Base-by-base conservation (phyloP, 2,329 filamentous ascomycete species). In the Phyllosticta ampelicida region DNA sequence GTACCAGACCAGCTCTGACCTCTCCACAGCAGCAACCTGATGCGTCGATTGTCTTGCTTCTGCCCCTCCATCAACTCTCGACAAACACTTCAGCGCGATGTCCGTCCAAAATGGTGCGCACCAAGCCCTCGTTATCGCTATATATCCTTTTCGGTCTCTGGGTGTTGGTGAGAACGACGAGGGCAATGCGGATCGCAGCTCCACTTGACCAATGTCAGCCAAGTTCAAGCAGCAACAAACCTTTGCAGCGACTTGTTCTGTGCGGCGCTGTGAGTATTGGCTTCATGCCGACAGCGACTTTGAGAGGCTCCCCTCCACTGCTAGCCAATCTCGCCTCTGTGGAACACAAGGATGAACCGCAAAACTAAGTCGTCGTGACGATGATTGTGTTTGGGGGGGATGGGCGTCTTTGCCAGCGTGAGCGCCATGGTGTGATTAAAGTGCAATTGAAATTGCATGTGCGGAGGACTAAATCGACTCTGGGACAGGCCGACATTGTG, bases 231-330 rank as follows among this genome's bases (percentile, higher is more conserved):
- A 2, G 67, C 68, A 1, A 64, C 71, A 29, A 72, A 72, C 53
- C 72, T 72, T 19, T 59, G 65, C 16, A 69, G 67, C 0, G 70
- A 73, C 36, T 72, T 69, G 70, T 68, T 68, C 52, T 70, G 65
- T 19, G 69, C 70, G 0, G 56, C 71, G 3, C 62, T 71, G 63
- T 68, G 51, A 58, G 65, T 59, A 5, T 8, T 1, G 5, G 11
- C 19, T 8, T 18, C 9, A 11, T 10, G 13, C 5, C 4, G 6
- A 26, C 10, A 10, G 11, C 20, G 30, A 10, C 20, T 11, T 23
- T 53, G 50, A 57, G n/a, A n/a, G n/a, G n/a, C n/a, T n/a, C n/a
- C n/a, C n/a, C n/a, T n/a, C n/a, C n/a, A n/a, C 26, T 5, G 26
- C 23, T 26, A 26, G 51, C 65, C 64, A 4, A 61, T 65, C 5